Conservation (phyloP, 1,284 basidiomycete species). For the Bjerkandera adusta region DNA sequence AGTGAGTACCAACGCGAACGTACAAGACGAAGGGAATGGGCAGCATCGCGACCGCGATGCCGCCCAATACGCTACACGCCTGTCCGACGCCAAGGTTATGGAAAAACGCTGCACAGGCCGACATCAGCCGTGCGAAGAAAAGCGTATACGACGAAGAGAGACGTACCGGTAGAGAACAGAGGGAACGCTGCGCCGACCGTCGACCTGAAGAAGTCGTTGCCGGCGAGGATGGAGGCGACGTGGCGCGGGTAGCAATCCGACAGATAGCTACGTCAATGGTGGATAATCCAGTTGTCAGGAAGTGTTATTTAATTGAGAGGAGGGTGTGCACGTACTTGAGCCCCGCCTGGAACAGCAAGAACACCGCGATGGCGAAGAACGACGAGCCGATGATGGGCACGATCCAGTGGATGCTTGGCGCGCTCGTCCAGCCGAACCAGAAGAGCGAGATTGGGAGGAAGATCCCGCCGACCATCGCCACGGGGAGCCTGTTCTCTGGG, state of each 20-base stretch:
- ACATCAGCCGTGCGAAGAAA: background rate
- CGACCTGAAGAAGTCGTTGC: constrained; percentile 35
- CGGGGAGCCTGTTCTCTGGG: constrained; percentile 44
- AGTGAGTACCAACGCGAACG: background rate
- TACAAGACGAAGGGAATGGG: constrained; percentile 26
- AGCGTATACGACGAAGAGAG: background rate
- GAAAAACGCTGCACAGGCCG: constrained; percentile 24
- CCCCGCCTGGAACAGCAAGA: constrained; percentile 31
- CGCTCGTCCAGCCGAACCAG: constrained; percentile 42
- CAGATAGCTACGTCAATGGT: constrained; percentile 8
- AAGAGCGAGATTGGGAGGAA: constrained; percentile 40
- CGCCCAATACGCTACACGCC: constrained; percentile 31
- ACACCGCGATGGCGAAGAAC: constrained; percentile 25
- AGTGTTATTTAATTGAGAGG: background rate
- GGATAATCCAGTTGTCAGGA: background rate
- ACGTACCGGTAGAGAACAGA: constrained; percentile 28
- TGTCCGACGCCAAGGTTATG: constrained; percentile 31
- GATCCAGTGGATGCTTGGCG: constrained; percentile 29
- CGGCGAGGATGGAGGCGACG: constrained; percentile 37
- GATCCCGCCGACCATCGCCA: constrained; percentile 36
- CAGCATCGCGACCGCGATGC: constrained; percentile 29
- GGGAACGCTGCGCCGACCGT: constrained; percentile 36
- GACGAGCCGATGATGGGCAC: constrained; percentile 25
- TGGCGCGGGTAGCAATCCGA: constrained; percentile 32
- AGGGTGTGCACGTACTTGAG: constrained; percentile 9